Evolutionary conservation across 108 stramenopile genomes (phyloP).

Genomic region (Pseudonitzschia delicatissima): DNA sequence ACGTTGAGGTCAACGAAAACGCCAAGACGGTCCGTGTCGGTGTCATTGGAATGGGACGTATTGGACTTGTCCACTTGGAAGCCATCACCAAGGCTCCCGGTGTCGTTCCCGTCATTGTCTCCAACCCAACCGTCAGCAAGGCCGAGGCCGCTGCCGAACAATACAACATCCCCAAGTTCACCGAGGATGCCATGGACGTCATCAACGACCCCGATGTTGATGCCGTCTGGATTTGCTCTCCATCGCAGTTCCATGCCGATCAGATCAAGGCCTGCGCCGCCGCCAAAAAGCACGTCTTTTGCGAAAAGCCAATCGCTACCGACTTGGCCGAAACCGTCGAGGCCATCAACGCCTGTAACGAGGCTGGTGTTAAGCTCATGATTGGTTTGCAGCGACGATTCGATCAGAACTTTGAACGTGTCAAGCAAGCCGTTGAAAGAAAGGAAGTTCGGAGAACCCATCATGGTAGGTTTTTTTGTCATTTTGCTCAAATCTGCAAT

Average conservation of each 20-base stretch:
- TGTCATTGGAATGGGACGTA: slow-evolving; percentile 94
- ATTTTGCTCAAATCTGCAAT: background rate
- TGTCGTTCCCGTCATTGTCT: slow-evolving; percentile 76
- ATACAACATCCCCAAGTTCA: slow-evolving; percentile 85
- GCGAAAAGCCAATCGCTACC: slow-evolving; percentile 95
- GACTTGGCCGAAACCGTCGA: slow-evolving; percentile 93
- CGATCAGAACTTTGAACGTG: slow-evolving; percentile 92
- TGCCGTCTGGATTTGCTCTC: slow-evolving; percentile 97
- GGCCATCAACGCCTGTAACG: slow-evolving; percentile 91
- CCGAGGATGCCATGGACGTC: slow-evolving; percentile 86
- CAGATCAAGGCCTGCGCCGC: slow-evolving; percentile 92
- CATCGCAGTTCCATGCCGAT: slow-evolving; percentile 89
- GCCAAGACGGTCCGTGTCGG: slow-evolving; percentile 77
- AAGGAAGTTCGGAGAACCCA: slow-evolving; percentile 90
- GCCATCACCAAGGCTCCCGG: slow-evolving; percentile 89
- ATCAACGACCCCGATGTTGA: slow-evolving; percentile 93
- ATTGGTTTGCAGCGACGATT: slow-evolving; percentile 94
- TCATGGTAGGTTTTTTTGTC: slow-evolving; percentile 65
- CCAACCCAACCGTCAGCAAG: slow-evolving; percentile 93
- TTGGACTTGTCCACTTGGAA: slow-evolving; percentile 93
- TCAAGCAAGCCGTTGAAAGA: slow-evolving; percentile 68
- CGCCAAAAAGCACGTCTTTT: slow-evolving; percentile 92
- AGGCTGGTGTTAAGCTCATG: slow-evolving; percentile 91
- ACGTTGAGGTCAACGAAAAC: slow-evolving; percentile 23
- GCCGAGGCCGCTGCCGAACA: slow-evolving; percentile 86